Evolutionary conservation across 164 flowering plant genomes (phyloP).

Genomic region (Vitis amurensis): DNA sequence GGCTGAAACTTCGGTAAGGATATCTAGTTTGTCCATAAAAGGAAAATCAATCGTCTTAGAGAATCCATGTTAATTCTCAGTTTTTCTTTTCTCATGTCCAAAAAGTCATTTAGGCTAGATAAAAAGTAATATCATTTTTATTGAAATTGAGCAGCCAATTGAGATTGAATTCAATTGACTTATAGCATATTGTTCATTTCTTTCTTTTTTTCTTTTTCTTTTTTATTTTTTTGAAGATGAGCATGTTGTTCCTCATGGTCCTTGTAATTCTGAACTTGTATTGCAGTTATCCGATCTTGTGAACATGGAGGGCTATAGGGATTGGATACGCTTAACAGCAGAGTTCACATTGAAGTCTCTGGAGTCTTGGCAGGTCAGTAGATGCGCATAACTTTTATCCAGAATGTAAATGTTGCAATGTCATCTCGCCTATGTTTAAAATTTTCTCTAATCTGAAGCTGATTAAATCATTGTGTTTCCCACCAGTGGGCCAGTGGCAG

Average conservation of each 20-base stretch:
- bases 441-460: not conserved
- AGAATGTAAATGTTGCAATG: not conserved
- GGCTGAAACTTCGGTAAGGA: too few species aligned
- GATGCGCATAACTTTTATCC: too few species aligned
- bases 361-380: not conserved
- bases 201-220: not conserved
- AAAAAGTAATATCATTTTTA: too few species aligned
- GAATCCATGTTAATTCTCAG: too few species aligned
- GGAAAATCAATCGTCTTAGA: too few species aligned
- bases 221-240: not conserved
- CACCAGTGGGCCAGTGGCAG: not conserved
- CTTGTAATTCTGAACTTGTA: not conserved
- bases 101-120: too few species aligned
- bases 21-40: too few species aligned
- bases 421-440: not conserved
- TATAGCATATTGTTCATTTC: too few species aligned
- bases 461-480: not conserved
- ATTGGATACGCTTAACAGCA: not conserved
- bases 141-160: too few species aligned
- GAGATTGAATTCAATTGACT: too few species aligned
- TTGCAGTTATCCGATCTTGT: constrained; percentile 1
- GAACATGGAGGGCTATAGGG: constrained; percentile 2
- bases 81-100: too few species aligned
- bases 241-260: not conserved
- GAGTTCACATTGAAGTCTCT: constrained; percentile 5